Conservation (phyloP, 805 yeast species). For the Myxozyma monticola region DNA sequence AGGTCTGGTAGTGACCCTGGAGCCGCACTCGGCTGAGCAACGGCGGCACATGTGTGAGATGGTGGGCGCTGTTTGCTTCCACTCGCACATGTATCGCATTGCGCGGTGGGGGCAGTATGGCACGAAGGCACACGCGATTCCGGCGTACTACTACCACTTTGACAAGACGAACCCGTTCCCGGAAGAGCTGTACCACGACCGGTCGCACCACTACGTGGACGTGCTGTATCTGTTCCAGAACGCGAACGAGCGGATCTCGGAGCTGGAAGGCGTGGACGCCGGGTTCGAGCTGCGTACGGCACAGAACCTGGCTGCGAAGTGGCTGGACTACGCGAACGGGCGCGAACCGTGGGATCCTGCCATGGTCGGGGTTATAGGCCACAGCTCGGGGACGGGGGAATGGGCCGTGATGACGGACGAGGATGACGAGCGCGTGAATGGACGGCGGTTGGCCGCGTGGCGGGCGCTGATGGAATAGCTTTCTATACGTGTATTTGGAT, state of each 20-base stretch:
- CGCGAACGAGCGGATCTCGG: slow-evolving; percentile 4
- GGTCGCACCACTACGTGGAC: slow-evolving; percentile 21
- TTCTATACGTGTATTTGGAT: neutral
- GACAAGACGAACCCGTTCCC: slow-evolving; percentile 23
- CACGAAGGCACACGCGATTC: slow-evolving; percentile 1
- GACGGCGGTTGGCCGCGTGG: slow-evolving; percentile 18
- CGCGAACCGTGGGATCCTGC: slow-evolving; percentile 13
- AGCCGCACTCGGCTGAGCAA: slow-evolving; percentile 6
- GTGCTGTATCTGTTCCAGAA: slow-evolving; percentile 14
- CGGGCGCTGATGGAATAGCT: slow-evolving; percentile 6
- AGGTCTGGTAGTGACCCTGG: neutral
- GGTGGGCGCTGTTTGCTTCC: slow-evolving; percentile 19
- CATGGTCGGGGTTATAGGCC: slow-evolving; percentile 16
- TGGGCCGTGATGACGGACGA: slow-evolving; percentile 17
- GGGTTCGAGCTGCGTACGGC: slow-evolving; percentile 11
- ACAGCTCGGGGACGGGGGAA: neutral
- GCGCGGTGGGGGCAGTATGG: slow-evolving; percentile 17
- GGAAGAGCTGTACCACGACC: slow-evolving; percentile 2
- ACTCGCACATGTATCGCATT: slow-evolving; percentile 14
- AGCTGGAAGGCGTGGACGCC: slow-evolving; percentile 3
- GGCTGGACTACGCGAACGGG: slow-evolving; percentile 16
- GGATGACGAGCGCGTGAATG: slow-evolving; percentile 11
- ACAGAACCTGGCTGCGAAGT: slow-evolving; percentile 11
- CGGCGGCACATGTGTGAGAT: slow-evolving; percentile 5
- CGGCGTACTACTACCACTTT: slow-evolving; percentile 21